Conservation (phyloP, 2,329 filamentous ascomycete species). For the Trichothecium roseum region DNA sequence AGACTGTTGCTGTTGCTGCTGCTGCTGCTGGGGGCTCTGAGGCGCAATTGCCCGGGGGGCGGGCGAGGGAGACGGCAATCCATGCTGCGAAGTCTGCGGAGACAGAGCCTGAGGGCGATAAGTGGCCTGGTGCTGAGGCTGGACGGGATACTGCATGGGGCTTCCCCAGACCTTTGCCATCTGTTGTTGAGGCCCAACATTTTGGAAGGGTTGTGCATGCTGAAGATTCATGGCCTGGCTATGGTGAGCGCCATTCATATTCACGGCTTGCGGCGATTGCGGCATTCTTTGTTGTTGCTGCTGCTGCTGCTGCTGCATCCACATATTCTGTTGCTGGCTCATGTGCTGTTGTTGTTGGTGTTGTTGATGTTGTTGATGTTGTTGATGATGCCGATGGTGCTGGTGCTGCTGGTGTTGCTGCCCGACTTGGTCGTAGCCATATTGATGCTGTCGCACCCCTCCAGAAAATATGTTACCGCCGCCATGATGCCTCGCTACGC, state of each 20-base stretch:
- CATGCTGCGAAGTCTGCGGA: too few species aligned
- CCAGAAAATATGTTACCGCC: too few species aligned
- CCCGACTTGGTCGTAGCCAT: constrained; percentile 3
- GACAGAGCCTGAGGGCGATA: too few species aligned
- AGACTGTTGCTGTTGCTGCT: constrained; percentile 9
- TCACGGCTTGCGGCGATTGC: constrained; percentile 13
- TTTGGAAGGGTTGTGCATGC: neutral
- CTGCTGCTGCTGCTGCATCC: constrained; percentile 7
- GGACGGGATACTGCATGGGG: constrained; percentile 3
- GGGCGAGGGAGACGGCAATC: neutral
- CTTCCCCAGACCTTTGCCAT: constrained; percentile 3
- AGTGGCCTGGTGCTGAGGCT: constrained; percentile 6
- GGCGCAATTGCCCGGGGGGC: constrained; percentile 2
- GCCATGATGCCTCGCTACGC: too few species aligned
- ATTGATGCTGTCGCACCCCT: constrained; percentile 2
- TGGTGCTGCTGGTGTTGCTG: constrained; percentile 10
- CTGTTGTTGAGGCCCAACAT: constrained; percentile 10
- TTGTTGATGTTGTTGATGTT: constrained; percentile 3
- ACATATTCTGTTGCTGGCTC: constrained; percentile 9
- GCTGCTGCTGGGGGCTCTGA: constrained; percentile 9
- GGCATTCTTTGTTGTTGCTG: constrained; percentile 8
- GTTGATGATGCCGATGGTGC: constrained; percentile 11
- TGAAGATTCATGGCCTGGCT: constrained; percentile 6
- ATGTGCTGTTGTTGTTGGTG: constrained; percentile 16
- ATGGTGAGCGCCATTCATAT: too few species aligned